Evolutionary conservation across 176 grass and related monocot genomes (phyloP), one percentile per base, ranked within the genome.

Genomic region (Oryza longistaminata): DNA sequence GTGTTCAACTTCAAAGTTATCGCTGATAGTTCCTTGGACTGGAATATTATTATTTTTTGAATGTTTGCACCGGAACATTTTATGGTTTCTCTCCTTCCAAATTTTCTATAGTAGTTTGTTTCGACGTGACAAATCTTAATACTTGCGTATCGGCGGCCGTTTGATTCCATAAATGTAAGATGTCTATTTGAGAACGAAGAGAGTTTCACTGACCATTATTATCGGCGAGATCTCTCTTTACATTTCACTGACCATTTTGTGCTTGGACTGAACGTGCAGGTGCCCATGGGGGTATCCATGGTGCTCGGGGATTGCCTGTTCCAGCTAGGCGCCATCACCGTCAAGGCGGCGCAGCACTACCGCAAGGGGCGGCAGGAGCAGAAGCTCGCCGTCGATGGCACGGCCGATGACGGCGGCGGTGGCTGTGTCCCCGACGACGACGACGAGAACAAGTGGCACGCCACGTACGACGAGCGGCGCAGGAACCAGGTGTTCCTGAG

Each of bases 291-390:
- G 66, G 76, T 93, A n/a, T n/a, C 92, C 2, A 40, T 90, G 55
- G 83, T 88, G 74, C 85, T 90, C 11, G 92, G 88, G 65, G 92
- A 93, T 39, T 82, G 82, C 44, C 29, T 88, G 26, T 90, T 76
- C 78, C 88, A 86, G 17, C 68, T 88, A 15, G 7, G 80, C 7
- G 27, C 61, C 2, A 43, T 93, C 79, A 70, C 10, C 66, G 9
- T 86, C 71, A 85, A 52, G 31, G 64, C 84, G 7, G 77, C 66
- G 1, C 71, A 61, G 16, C 26, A 68, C 46, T 75, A 82, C 27
- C 8, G n/a, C 14, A 34, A 13, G 3, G 52, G 52, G 29, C 11
- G 6, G 2, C n/a, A 33, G 33, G 14, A 21, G 62, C 62, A 42
- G 6, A 77, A n/a, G 11, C 82, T 24, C 5, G 6, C 10, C 9